Percentiles rank a stretch among this genome's conserved stretches.
Conservation (phyloP, 2,329 filamentous ascomycete genomes). For the Trichophyton mentagrophytes region DNA sequence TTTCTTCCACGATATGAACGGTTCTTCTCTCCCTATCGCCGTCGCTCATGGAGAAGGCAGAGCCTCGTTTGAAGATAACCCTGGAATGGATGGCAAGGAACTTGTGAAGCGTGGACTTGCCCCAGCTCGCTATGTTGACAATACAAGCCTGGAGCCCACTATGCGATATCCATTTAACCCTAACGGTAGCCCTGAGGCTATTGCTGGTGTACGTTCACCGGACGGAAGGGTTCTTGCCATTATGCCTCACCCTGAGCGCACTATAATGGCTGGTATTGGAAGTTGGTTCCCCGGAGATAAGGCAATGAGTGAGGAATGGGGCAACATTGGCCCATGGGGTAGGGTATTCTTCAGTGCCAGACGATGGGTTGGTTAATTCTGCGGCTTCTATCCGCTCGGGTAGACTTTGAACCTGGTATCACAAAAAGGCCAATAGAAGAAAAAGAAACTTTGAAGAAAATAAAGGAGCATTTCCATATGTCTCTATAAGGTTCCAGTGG, state of each 20-base stretch:
- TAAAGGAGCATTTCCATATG: background rate
- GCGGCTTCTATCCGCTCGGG: background rate
- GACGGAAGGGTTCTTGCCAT: slow-evolving; percentile 74
- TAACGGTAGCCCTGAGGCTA: slow-evolving; percentile 70
- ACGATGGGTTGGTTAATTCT: slow-evolving; percentile 60
- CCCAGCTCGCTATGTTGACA: slow-evolving; percentile 75
- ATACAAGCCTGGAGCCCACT: slow-evolving; percentile 55
- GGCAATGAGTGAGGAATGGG: slow-evolving; percentile 48
- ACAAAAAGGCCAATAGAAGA: background rate
- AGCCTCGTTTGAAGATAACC: slow-evolving; percentile 52
- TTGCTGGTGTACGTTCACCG: slow-evolving; percentile 63
- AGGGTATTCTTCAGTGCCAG: slow-evolving; percentile 78
- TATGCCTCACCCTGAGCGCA: slow-evolving; percentile 93
- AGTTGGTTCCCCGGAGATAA: slow-evolving; percentile 58
- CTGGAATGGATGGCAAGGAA: slow-evolving; percentile 30
- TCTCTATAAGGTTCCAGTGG: background rate
- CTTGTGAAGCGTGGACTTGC: slow-evolving; percentile 58
- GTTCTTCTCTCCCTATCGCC: slow-evolving; percentile 68
- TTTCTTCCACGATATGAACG: slow-evolving; percentile 80
- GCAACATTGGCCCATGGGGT: slow-evolving; percentile 72
- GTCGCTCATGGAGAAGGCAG: slow-evolving; percentile 87
- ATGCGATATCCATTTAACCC: slow-evolving; percentile 81
- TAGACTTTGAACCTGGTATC: background rate
- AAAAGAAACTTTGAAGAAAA: background rate
- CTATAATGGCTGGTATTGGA: slow-evolving; percentile 62